These are phyloP conservation scores for Purshia tridentata DNA, from an alignment of 306 rosid genomes.

Conservation along the genomic window DNA sequence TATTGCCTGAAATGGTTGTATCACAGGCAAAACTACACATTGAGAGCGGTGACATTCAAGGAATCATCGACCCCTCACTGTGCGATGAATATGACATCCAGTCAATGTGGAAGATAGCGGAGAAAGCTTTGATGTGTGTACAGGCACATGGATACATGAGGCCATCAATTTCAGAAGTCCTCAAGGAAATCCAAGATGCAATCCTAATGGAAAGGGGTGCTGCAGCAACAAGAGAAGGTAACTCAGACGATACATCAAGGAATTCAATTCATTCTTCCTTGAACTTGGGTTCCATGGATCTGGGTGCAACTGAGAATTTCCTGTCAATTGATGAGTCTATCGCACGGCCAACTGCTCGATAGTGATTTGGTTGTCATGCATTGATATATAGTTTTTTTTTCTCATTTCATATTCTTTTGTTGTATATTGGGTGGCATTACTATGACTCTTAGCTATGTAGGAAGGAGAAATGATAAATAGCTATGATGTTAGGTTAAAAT, in stretches of 20 bases:
- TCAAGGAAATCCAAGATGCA: slow-evolving; percentile 96
- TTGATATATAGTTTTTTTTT: slow-evolving; percentile 7
- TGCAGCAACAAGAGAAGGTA: slow-evolving; percentile 49
- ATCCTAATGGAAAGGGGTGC: slow-evolving; percentile 68
- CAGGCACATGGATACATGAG: slow-evolving; percentile 85
- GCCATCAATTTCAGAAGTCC: slow-evolving; percentile 91
- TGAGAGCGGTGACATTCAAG: slow-evolving; percentile 95
- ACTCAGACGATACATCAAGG: slow-evolving; percentile 63
- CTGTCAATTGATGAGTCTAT: slow-evolving; percentile 76
- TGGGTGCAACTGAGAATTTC: slow-evolving; percentile 60
- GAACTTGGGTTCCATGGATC: slow-evolving; percentile 63
- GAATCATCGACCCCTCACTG: slow-evolving; percentile 78
- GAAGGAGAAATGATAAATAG: neutral
- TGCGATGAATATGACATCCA: slow-evolving; percentile 69
- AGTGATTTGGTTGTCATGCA: slow-evolving; percentile 23
- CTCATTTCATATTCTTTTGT: neutral
- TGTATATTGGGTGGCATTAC: slow-evolving; percentile 1
- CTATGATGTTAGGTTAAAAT: neutral
- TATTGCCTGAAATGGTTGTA: slow-evolving; percentile 16
- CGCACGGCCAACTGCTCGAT: slow-evolving; percentile 73
- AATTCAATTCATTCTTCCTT: slow-evolving; percentile 69
- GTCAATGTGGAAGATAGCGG: slow-evolving; percentile 99
- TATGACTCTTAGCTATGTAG: neutral
- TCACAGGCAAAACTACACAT: slow-evolving; percentile 81
- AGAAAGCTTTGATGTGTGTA: slow-evolving; percentile 95